Conservation (phyloP, 768 basidiomycete genomes). For the Rhodotorula sphaerocarpa region DNA sequence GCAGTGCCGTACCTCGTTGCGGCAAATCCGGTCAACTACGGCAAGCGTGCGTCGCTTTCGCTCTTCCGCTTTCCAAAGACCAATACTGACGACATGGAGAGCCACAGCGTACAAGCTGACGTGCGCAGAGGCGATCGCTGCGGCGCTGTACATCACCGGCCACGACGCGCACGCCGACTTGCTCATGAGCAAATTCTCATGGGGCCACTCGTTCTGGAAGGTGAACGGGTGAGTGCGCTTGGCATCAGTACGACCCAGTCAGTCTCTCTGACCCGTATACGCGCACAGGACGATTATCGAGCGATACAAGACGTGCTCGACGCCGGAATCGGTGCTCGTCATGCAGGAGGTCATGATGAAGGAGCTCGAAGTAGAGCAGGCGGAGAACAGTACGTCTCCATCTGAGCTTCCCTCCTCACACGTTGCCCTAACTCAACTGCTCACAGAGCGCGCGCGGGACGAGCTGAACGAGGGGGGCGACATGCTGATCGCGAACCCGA, state of each 20-base stretch:
- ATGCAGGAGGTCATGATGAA: slow-evolving; percentile 52
- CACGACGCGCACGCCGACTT: slow-evolving; percentile 71
- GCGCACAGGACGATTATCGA: slow-evolving; percentile 56
- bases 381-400: slow-evolving; percentile 27
- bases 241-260: background rate
- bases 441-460: slow-evolving; percentile 19
- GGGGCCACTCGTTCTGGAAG: slow-evolving; percentile 79
- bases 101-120: slow-evolving; percentile 69
- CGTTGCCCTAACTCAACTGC: background rate
- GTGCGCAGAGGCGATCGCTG: slow-evolving; percentile 70
- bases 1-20: slow-evolving; percentile 91
- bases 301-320: slow-evolving; percentile 62
- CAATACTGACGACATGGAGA: background rate
- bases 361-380: slow-evolving; percentile 43
- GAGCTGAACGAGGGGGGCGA: slow-evolving; percentile 32
- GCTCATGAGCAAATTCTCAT: slow-evolving; percentile 72
- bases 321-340: slow-evolving; percentile 55
- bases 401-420: background rate
- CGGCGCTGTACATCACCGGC: slow-evolving; percentile 87
- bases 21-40: slow-evolving; percentile 95
- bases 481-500: slow-evolving; percentile 36
- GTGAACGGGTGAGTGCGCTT: slow-evolving; percentile 60
- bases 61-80: background rate
- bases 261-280: background rate
- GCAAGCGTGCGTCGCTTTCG: slow-evolving; percentile 52